Base-by-base conservation (phyloP, 83 land plant genomes). In the Picea abies region DNA sequence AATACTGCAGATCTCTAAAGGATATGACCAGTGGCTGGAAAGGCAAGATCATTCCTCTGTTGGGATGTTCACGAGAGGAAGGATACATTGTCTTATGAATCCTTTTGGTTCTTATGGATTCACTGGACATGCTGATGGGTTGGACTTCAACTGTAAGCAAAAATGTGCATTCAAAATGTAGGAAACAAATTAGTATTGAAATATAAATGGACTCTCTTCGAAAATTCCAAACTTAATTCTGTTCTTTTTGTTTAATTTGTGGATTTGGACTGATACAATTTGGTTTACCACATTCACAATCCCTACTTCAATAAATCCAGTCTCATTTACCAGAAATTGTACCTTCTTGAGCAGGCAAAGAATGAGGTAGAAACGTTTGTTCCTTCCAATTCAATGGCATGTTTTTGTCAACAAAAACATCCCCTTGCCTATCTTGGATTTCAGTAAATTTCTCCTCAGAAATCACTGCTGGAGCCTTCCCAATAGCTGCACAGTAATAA, bases 1-100 rank as follows among this genome's bases (percentile, higher is more conserved):
- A 97, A 82, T 97, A 97, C 79, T 87, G 90, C 79, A 97, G 90
- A 86, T 95, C 86, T 82, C 88, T 91, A 83, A 97, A 97, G 56
- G 91, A 87, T 86, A 97, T 85, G 2, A 94, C 82, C 79, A 95
- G 90, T 63, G 93, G 95, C 85, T 92, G 87, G 80, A 97, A 97
- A 25, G 99, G 98, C 70, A 97, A 87, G 71, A 94, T 94, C 94
- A 97, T 95, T 56, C 73, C 78, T 75, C 23, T 49, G 60, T 75
- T 75, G 1, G 56, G 58, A n/a, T n/a, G 12, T 49, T 75, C 49
- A 4, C 6, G 26, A 12, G 71, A 12, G 0, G 39, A 10, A 68
- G 71, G 15, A 26, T 68, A 14, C 47, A 14, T 2, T 41, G 41
- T 47, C n/a, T 22, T 56, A 47, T 75, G 49, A 39, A 71, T 41